These are phyloP conservation scores for Talaromyces pinophilus DNA, from an alignment of 2,329 filamentous ascomycete genomes.

Conservation along the genomic window DNA sequence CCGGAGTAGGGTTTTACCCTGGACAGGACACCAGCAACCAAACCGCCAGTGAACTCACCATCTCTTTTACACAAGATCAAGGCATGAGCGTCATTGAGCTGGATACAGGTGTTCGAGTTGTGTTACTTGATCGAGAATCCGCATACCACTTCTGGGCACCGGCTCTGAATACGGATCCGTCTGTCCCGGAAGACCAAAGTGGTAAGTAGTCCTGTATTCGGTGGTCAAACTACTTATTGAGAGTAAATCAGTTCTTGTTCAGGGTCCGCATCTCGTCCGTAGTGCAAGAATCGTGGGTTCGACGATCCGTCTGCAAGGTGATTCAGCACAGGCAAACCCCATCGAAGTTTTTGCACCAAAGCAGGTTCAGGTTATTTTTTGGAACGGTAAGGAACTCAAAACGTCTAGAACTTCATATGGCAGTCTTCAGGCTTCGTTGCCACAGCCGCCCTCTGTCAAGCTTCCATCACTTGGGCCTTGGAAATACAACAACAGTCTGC, in stretches of 20 bases:
- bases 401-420: slow-evolving; percentile 41
- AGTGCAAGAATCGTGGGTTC: slow-evolving; percentile 43
- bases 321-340: slow-evolving; percentile 44
- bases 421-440: slow-evolving; percentile 41
- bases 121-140: slow-evolving; percentile 56
- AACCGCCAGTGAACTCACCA: slow-evolving; percentile 35
- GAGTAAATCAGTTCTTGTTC: slow-evolving; percentile 48
- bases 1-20: slow-evolving; percentile 45
- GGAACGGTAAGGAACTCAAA: slow-evolving; percentile 51
- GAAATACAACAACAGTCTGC: slow-evolving; percentile 49
- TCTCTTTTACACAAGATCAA: slow-evolving; percentile 52
- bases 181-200: slow-evolving; percentile 49
- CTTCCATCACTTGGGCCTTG: slow-evolving; percentile 40
- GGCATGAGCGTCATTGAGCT: slow-evolving; percentile 53
- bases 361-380: slow-evolving; percentile 49
- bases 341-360: slow-evolving; percentile 54
- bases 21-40: slow-evolving; percentile 36
- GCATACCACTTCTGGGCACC: slow-evolving; percentile 62
- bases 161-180: slow-evolving; percentile 51
- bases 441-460: slow-evolving; percentile 31
- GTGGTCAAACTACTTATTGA: slow-evolving; percentile 1
- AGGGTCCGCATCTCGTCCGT: slow-evolving; percentile 57
- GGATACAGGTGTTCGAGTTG: slow-evolving; percentile 51
- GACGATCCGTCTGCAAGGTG: slow-evolving; percentile 49
- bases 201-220: slow-evolving; percentile 32